These are phyloP conservation scores for Strobilomyces confusus DNA, from an alignment of 768 basidiomycete species.

Conservation along the genomic window DNA sequence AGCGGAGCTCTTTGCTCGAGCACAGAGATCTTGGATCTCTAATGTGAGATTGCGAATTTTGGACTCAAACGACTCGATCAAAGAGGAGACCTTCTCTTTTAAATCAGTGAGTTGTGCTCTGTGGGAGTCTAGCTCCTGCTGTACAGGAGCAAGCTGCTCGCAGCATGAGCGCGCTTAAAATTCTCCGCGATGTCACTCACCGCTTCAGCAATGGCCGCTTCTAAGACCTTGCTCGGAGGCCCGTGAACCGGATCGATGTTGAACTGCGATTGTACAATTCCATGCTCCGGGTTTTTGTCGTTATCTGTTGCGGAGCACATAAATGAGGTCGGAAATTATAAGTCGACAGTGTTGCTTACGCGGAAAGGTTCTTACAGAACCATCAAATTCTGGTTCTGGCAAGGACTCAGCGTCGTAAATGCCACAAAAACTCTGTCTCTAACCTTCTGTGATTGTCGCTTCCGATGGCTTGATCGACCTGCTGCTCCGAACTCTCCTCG, in stretches of 20 bases:
- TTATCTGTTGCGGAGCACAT: slow-evolving; percentile 2
- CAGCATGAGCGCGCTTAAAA: slow-evolving; percentile 1
- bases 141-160: slow-evolving; percentile 47
- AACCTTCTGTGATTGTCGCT: slow-evolving; percentile 57
- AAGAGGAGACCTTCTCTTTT: slow-evolving; percentile 27
- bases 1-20: slow-evolving; percentile 12
- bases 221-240: slow-evolving; percentile 9
- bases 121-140: slow-evolving; percentile 45
- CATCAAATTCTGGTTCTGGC: slow-evolving; percentile 26
- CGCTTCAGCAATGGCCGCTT: slow-evolving; percentile 26
- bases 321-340: neutral
- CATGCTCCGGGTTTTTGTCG: slow-evolving; percentile 1
- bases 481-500: slow-evolving; percentile 47
- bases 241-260: neutral
- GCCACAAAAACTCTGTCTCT: neutral
- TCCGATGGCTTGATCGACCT: slow-evolving; percentile 48
- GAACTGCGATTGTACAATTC: slow-evolving; percentile 4
- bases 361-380: neutral
- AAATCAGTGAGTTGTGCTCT: slow-evolving; percentile 41
- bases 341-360: slow-evolving; percentile 12
- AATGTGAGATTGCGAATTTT: slow-evolving; percentile 35
- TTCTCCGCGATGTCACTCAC: slow-evolving; percentile 18
- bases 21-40: slow-evolving; percentile 33
- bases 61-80: slow-evolving; percentile 32
- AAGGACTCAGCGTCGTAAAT: slow-evolving; percentile 11